Conservation (phyloP, 2,329 filamentous ascomycete genomes). For the Neonectria punicea region DNA sequence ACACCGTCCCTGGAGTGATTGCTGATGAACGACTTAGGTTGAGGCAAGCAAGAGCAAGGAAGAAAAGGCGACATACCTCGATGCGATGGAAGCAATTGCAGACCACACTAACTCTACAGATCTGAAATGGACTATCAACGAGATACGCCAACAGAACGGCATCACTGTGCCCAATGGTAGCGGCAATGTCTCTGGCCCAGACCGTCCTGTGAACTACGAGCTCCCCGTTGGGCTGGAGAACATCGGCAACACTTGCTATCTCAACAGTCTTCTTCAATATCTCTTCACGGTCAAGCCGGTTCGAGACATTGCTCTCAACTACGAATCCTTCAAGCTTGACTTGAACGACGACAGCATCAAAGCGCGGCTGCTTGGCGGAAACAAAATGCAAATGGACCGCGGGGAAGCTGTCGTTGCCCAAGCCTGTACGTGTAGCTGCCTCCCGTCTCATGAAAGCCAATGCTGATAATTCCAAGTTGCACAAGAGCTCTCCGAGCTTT, state of each 20-base stretch:
- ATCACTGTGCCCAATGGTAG: conserved; percentile 32
- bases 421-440: conserved; percentile 70
- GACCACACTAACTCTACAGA: conserved; percentile 45
- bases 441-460: background rate
- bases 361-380: conserved; percentile 79
- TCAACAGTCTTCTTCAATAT: conserved; percentile 96
- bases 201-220: conserved; percentile 50
- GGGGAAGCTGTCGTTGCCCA: conserved; percentile 73
- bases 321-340: conserved; percentile 76
- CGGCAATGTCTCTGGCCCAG: background rate
- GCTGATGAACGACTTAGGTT: conserved; percentile 40
- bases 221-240: conserved; percentile 90
- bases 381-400: conserved; percentile 59
- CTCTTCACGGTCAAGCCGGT: conserved; percentile 89
- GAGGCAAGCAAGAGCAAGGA: conserved; percentile 42
- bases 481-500: conserved; percentile 76
- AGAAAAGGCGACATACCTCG: conserved; percentile 45
- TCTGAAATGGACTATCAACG: conserved; percentile 42
- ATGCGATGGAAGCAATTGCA: conserved; percentile 50
- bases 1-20: background rate
- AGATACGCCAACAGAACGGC: conserved; percentile 40
- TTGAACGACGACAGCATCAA: conserved; percentile 71
- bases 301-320: conserved; percentile 81
- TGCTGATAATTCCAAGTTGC: conserved; percentile 67
- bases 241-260: conserved; percentile 97